Base-by-base conservation (phyloP, 495 filamentous ascomycete species). In the Aspergillus heteromorphus region DNA sequence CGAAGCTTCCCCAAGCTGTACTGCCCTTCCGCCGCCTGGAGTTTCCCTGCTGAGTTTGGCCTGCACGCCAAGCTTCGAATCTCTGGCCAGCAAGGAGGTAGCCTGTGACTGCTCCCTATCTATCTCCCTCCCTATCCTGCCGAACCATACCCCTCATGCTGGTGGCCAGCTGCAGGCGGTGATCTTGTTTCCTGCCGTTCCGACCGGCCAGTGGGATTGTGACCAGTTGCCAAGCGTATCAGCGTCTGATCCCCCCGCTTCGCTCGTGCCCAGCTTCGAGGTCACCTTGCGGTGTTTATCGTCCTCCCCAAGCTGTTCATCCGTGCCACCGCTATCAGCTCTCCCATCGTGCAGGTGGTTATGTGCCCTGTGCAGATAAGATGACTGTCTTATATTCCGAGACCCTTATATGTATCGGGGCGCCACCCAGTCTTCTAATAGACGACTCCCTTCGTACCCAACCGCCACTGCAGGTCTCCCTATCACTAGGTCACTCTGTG, bases 11-110 rank as follows among this genome's bases (percentile, higher is more conserved):
- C 50, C 47, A 16, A 53, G 29, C 29, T 30, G 13, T 34, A 20
- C 21, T 40, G 48, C 45, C 10, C n/a, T 48, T 51, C 18, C 36
- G 45, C 64, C 68, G 71, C 69, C 47, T 69, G 51, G 25, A 71
- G 55, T 54, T 73, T 56, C 69, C 71, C 50, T 62, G 36, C 45
- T 66, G 53, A 61, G 69, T 56, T 59, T 69, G 52, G 47, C 51
- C 45, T 47, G 34, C 1, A 45, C 49, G 61, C 61, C 63, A 66
- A 63, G 63, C 53, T 63, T 59, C 14, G 48, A 23, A 23, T 23
- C n/a, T 59, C 34, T 49, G 56, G 29, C 50, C 38, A 36, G 48
- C 48, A 38, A 49, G 38, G 41, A 41, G 50, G 16, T 3, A 30
- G 4, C 11, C 23, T n/a, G 9, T n/a, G 45, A 48, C 34, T 38